Evolutionary conservation across 768 basidiomycete species (phyloP), one percentile per base, ranked within the genome.

Genomic region (Xerocomellus chrysenteron): DNA sequence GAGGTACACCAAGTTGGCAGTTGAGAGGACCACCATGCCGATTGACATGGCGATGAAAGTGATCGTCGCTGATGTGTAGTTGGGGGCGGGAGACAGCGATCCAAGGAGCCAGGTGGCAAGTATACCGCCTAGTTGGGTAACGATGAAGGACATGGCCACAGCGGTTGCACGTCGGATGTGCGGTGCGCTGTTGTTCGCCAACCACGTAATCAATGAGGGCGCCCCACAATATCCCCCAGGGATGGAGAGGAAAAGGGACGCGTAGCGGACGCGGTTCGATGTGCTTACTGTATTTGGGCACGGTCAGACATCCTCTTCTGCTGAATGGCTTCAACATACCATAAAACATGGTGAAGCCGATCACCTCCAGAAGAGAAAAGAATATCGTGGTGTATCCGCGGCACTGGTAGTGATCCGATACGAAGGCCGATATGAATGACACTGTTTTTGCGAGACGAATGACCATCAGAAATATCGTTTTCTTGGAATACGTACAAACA

Each of bases 291-390:
- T 9, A 16, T 30, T 5, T 24, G 14, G 9, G 16, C 11, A 14
- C 14, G 3, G 40, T 62, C 13, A 61, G 24, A 4, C 24, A 9
- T 39, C 40, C 47, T 11, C 7, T 3, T 14, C 10, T 12, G 1
- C n/a, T 6, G 12, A 36, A 44, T 35, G 17, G 6, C 2, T 44
- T 13, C 32, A 30, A 59, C 78, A 36, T 60, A 82, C 83, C 76
- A 39, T 82, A 73, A 70, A 80, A 85, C 69, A 84, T 76, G 9
- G 70, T 65, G 61, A 84, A 85, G 2, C 86, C 85, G 16, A 80
- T 75, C n/a, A 78, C 58, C 47, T 73, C 70, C 3, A 82, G 57
- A 21, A 80, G 3, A 13, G 76, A 74, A 32, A 75, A 75, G 52
- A 83, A 68, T 30, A 83, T 79, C 6, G 71, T 67, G 4, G 76